Percentiles rank a stretch among this genome's conserved stretches.
Conservation (phyloP, 2,329 filamentous ascomycete species). For the Ceratocystis ficicola region DNA sequence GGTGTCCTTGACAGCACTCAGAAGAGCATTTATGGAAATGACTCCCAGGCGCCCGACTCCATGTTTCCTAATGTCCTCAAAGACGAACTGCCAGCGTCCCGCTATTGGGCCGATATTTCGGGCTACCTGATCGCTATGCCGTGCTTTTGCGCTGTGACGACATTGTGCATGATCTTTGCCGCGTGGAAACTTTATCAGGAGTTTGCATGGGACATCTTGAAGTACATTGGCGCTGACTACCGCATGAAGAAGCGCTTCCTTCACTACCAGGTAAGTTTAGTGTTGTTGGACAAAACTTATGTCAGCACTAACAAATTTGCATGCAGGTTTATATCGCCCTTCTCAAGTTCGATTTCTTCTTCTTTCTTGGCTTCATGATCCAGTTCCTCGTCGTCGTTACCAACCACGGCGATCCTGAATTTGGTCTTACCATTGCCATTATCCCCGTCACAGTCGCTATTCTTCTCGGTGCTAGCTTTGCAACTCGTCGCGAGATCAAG, state of each 20-base stretch:
- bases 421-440: slow-evolving; percentile 74
- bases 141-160: slow-evolving; percentile 64
- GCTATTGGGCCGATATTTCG: slow-evolving; percentile 57
- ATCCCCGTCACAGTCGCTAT: slow-evolving; percentile 86
- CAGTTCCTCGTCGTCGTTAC: slow-evolving; percentile 92
- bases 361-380: slow-evolving; percentile 96
- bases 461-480: slow-evolving; percentile 71
- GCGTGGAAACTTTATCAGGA: slow-evolving; percentile 96
- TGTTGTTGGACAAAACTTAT: neutral
- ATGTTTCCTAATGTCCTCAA: slow-evolving; percentile 32
- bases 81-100: slow-evolving; percentile 33
- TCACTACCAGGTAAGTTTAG: slow-evolving; percentile 67
- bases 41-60: slow-evolving; percentile 24
- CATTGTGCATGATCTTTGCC: slow-evolving; percentile 58
- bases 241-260: slow-evolving; percentile 94
- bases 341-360: slow-evolving; percentile 99
- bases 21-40: slow-evolving; percentile 14
- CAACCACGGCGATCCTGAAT: slow-evolving; percentile 56
- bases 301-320: neutral
- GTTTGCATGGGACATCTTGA: slow-evolving; percentile 98
- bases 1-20: slow-evolving; percentile 13
- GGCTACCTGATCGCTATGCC: slow-evolving; percentile 79
- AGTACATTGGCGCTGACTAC: slow-evolving; percentile 94
- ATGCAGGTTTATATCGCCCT: slow-evolving; percentile 87
- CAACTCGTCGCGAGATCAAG: slow-evolving; percentile 67